Conservation (phyloP, 1,139 yeast species). For the Pichia sp. region DNA sequence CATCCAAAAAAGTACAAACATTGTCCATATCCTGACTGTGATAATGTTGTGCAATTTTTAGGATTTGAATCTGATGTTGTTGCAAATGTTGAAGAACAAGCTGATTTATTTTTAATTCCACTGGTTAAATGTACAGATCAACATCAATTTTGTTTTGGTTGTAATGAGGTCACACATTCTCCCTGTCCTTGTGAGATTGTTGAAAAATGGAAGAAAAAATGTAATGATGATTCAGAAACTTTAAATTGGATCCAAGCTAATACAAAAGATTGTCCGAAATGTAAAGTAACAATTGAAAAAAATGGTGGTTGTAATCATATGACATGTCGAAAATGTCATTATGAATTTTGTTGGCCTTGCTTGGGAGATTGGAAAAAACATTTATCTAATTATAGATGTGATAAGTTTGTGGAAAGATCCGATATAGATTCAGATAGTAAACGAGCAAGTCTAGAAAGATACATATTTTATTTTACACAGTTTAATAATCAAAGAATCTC, state of each 20-base stretch:
- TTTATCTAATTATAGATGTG: conserved; percentile 62
- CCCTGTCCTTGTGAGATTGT: conserved; percentile 79
- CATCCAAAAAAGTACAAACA: conserved; percentile 46
- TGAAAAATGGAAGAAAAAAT: conserved; percentile 68
- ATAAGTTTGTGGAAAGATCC: conserved; percentile 40
- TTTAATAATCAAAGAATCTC: conserved; percentile 77
- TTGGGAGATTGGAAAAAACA: conserved; percentile 73
- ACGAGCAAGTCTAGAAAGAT: conserved; percentile 42
- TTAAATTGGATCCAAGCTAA: conserved; percentile 84
- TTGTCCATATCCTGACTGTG: conserved; percentile 91
- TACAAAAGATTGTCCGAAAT: conserved; percentile 77
- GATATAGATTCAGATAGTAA: conserved; percentile 24
- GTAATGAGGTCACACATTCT: conserved; percentile 68
- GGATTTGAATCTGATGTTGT: conserved; percentile 30
- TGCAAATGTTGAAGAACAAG: conserved; percentile 31
- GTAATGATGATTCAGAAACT: conserved; percentile 85
- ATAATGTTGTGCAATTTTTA: conserved; percentile 46
- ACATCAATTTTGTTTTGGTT: conserved; percentile 75
- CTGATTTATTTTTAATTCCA: conserved; percentile 41
- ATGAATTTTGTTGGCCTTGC: conserved; percentile 95
- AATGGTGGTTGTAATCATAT: conserved; percentile 97
- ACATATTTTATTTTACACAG: conserved; percentile 70
- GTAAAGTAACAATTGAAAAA: conserved; percentile 50
- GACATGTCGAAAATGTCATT: conserved; percentile 72
- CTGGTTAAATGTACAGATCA: conserved; percentile 61